Evolutionary conservation across 345 rosid genomes (phyloP).

Genomic region (Arabidopsis thaliana): DNA sequence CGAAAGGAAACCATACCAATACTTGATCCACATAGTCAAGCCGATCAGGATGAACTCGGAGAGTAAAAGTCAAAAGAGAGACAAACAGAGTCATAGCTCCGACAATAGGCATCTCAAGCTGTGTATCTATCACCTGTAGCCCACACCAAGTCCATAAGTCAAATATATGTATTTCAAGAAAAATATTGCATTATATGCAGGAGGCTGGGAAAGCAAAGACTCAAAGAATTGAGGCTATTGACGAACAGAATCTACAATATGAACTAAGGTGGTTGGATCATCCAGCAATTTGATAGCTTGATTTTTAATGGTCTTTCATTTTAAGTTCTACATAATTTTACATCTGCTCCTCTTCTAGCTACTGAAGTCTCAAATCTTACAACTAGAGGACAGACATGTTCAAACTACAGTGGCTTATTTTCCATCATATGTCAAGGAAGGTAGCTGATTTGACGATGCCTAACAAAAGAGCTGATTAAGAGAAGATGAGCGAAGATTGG

Average conservation of each 20-base stretch:
- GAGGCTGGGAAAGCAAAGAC: slow-evolving; percentile 21
- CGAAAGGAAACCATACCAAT: slow-evolving; percentile 62
- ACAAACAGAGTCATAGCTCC: slow-evolving; percentile 83
- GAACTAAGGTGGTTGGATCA: slow-evolving; percentile 18
- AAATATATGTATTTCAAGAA: slow-evolving; percentile 18
- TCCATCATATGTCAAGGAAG: slow-evolving; percentile 13
- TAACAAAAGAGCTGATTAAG: slow-evolving; percentile 4
- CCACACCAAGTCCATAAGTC: slow-evolving; percentile 29
- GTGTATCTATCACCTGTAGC: slow-evolving; percentile 81
- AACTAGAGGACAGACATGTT: slow-evolving; percentile 10
- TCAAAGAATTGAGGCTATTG: slow-evolving; percentile 15
- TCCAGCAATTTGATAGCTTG: slow-evolving; percentile 15
- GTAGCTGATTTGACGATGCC: slow-evolving; percentile 8
- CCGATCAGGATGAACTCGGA: slow-evolving; percentile 89
- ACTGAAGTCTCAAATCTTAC: slow-evolving; percentile 13
- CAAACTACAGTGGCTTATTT: slow-evolving; percentile 8
- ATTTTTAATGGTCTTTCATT: background rate
- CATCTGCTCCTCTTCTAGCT: background rate
- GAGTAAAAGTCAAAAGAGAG: slow-evolving; percentile 87
- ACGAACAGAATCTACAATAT: slow-evolving; percentile 1
- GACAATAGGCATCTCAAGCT: slow-evolving; percentile 81
- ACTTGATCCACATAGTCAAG: slow-evolving; percentile 96
- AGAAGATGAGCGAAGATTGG: background rate
- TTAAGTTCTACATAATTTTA: background rate
- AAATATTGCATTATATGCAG: slow-evolving; percentile 4